phyloP scores from a whole-genome alignment of 176 grass and related monocot species.

The Secale cereale region DNA sequence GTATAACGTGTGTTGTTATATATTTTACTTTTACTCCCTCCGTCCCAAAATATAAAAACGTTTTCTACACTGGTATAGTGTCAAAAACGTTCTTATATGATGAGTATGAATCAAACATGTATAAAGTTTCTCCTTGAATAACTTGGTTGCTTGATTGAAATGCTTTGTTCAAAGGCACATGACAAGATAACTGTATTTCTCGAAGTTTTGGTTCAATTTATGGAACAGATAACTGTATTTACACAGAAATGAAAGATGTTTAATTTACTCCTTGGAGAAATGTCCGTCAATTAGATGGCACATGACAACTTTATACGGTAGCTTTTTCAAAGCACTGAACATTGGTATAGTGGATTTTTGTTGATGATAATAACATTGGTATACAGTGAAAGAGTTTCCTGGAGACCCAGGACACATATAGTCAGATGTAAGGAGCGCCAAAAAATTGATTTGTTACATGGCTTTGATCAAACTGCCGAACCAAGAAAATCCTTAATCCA shows the following conservation, averaged over 20 bases:
- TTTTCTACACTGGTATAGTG: too few species aligned
- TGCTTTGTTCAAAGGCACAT: neutral
- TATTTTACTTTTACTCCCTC: neutral
- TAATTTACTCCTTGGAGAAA: neutral
- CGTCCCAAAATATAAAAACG: too few species aligned
- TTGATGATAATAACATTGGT: neutral
- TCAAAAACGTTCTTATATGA: too few species aligned
- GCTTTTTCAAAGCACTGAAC: neutral
- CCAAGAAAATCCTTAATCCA: too few species aligned
- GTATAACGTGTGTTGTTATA: neutral
- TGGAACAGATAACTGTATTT: neutral
- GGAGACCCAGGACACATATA: neutral
- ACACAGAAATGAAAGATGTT: neutral
- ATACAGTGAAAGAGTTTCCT: neutral
- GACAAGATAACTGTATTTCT: neutral
- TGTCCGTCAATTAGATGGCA: neutral
- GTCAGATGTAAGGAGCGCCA: neutral
- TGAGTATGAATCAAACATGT: neutral
- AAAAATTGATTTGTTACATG: neutral
- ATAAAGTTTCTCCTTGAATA: neutral
- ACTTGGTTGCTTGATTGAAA: neutral
- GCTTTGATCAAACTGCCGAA: too few species aligned
- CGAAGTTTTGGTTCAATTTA: neutral
- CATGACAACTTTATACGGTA: neutral
- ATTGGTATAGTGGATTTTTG: neutral